Evolutionary conservation across 768 basidiomycete species (phyloP), one percentile per base, ranked within the genome.

Genomic region (Lactarius hengduanensis): DNA sequence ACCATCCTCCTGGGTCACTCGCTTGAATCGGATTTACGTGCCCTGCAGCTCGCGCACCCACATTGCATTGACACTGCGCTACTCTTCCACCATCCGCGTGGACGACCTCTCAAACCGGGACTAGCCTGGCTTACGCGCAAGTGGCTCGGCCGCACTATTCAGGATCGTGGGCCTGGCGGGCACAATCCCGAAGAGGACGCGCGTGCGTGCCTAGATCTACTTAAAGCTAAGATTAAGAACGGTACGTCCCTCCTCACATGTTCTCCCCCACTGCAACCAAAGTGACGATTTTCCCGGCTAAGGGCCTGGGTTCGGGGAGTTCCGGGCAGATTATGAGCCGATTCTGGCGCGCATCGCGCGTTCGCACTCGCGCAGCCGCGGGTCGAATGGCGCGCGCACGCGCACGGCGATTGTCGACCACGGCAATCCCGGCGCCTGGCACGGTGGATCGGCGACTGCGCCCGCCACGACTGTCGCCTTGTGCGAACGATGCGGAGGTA

Each of bases 161-260:
- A 98, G 76, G 85, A 83, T 0, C 79, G 84, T 0, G 93, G 92
- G 0, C 89, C 90, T 59, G 90, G 89, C 2, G 94, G 94, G 3
- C 96, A 98, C 75, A 91, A 97, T 69, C 93, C 95, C 2, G 92
- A 95, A 71, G 96, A 98, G 74, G 96, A 98, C 71, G 96, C 96
- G 0, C 80, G 89, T 22, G 91, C 96, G 0, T 95, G 94, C 72
- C 70, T 94, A 11, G 94, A 96, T 66, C 79, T 99, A 36, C 74
- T 99, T 26, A 83, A 84, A 72, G 86, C 89, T 73, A 98, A 99
- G 77, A 71, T 97, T 26, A 84, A 86, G 57, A 80, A 86, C 68
- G 94, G 91, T 76, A 77, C 76, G 74, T 70, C 36, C 16, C 16
- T 34, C n/a, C 20, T 45, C 47, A 9, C 26, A 28, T 30, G 9